Base-by-base conservation (phyloP, 495 filamentous ascomycete species). In the Apodospora peruviana region DNA sequence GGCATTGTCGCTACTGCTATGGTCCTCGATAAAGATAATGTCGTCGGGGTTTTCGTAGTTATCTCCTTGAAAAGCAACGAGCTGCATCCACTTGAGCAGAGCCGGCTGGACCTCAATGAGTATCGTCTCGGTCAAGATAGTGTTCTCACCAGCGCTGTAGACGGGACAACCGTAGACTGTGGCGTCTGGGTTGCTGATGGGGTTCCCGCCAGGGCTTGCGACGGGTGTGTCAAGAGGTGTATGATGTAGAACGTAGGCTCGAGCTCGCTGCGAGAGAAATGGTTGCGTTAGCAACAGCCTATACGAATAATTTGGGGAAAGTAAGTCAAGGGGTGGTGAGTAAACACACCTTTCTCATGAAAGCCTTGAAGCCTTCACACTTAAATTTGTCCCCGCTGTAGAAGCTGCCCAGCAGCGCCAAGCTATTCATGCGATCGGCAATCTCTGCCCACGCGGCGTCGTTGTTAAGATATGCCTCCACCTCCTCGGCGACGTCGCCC, bases 201-300 rank as follows among this genome's bases (percentile, higher is more conserved):
- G 61, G 46, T 68, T 68, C 17, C 73, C 74, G 0, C 60, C 43
- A 2, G 71, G 60, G 11, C 75, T 75, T 8, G 73, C 61, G 20
- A 85, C 58, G 5, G 69, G 72, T 4, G 63, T 65, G 22, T 75
- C 82, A 2, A 73, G 47, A 0, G 72, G 71, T 11, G 75, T 60
- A 0, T 62, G 9, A n/a, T 76, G 78, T 18, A 76, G 59, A n/a
- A 78, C 51, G 54, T 85, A 90, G 4, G 73, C 81, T 20, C 84
- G 78, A 35, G 72, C 75, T 20, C 81, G 80, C 66, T 84, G 62
- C 10, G 20, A 10, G 35, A 23, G 4, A 1, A 11, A 2, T 25
- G 7, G 36, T 38, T 38, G 16, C 9, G 45, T 16, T 2, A 38
- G 2, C 11, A 41, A 23, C 9, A 14, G 14, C 18, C n/a, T 3